phyloP scores from a whole-genome alignment of 257 asterid genomes.

The Nicotiana paniculata region DNA sequence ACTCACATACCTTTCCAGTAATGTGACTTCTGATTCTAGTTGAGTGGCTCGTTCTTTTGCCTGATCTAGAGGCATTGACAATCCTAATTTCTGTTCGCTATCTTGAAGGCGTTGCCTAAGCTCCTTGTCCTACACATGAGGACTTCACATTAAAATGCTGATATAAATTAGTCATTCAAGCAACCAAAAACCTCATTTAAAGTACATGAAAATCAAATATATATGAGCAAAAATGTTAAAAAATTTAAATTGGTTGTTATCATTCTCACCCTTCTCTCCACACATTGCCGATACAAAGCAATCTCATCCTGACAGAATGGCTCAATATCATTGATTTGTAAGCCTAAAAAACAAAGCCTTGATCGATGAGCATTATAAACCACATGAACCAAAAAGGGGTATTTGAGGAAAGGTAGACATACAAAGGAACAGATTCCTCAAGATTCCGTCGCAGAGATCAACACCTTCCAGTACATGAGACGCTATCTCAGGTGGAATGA shows the following conservation, averaged over 20 bases:
- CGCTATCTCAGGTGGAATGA: slow-evolving; percentile 92
- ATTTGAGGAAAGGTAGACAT: slow-evolving; percentile 13
- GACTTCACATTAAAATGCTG: neutral
- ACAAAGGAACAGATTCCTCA: slow-evolving; percentile 87
- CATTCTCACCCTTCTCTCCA: slow-evolving; percentile 41
- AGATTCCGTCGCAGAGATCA: slow-evolving; percentile 78
- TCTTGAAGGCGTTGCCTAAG: slow-evolving; percentile 79
- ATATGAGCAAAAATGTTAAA: neutral
- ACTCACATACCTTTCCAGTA: slow-evolving; percentile 64
- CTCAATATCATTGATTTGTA: slow-evolving; percentile 89
- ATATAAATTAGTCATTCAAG: neutral
- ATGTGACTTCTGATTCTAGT: slow-evolving; percentile 73
- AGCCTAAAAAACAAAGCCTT: slow-evolving; percentile 30
- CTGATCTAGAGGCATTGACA: slow-evolving; percentile 73
- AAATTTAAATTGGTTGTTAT: neutral
- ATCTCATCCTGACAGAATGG: slow-evolving; percentile 62
- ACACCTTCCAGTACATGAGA: slow-evolving; percentile 94
- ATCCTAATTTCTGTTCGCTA: slow-evolving; percentile 78
- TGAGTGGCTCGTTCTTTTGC: slow-evolving; percentile 72
- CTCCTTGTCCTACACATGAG: slow-evolving; percentile 59
- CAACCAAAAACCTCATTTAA: neutral
- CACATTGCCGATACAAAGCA: slow-evolving; percentile 37
- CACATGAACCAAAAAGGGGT: neutral
- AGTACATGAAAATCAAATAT: neutral
- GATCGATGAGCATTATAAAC: neutral